A percentile compares a stretch with the other conserved stretches of the same genome.
Conservation (phyloP, 1,139 yeast species). For the Magnusiomyces suaveolens region DNA sequence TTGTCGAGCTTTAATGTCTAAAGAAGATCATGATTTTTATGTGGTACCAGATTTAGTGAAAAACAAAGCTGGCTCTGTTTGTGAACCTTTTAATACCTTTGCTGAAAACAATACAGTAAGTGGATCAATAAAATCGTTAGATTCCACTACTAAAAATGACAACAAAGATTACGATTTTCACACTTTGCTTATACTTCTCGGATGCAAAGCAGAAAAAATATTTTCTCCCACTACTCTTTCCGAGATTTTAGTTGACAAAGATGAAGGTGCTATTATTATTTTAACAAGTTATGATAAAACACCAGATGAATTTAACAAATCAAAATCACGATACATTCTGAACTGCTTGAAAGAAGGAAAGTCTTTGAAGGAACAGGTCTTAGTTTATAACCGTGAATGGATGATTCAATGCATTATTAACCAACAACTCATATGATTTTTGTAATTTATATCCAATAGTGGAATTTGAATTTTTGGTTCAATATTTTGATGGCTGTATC, state of each 20-base stretch:
- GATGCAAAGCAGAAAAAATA: background rate
- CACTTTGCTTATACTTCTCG: background rate
- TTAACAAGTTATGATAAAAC: conserved; percentile 9
- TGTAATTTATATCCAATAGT: too few relatives aligned
- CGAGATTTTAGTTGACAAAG: conserved; percentile 4
- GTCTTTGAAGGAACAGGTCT: conserved; percentile 15
- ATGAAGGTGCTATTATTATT: conserved; percentile 6
- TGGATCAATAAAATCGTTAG: conserved; percentile 10
- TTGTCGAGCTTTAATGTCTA: background rate
- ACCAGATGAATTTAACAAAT: background rate
- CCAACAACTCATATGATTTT: too few relatives aligned
- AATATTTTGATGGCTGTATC: too few relatives aligned
- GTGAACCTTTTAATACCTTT: background rate
- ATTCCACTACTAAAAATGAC: background rate
- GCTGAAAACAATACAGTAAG: conserved; percentile 5
- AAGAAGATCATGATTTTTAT: conserved; percentile 5
- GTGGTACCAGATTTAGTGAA: conserved; percentile 10
- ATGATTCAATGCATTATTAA: conserved; percentile 29
- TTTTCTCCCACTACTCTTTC: conserved; percentile 5
- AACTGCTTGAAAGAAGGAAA: conserved; percentile 11
- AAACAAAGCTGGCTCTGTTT: background rate
- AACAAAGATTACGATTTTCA: background rate
- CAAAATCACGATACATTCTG: conserved; percentile 6
- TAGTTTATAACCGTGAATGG: conserved; percentile 27
- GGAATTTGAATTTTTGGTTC: too few relatives aligned